Percentiles rank a stretch among this genome's conserved stretches.
These are phyloP conservation scores for Pterocarpus macrocarpus DNA, from an alignment of 306 rosid species.

Conservation along the genomic window DNA sequence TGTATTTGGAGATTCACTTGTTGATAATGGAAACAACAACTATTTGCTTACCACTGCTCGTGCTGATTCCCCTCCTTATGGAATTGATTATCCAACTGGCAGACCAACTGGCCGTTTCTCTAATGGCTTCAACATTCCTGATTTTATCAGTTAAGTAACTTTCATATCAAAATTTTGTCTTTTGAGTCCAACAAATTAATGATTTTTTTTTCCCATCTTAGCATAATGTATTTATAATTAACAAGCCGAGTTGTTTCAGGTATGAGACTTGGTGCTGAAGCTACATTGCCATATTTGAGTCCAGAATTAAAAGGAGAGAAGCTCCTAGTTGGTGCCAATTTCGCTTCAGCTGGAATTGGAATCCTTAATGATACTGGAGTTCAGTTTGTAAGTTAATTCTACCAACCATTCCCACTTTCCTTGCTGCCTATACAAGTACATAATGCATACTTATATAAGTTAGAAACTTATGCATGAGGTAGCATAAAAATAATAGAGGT, in stretches of 20 bases:
- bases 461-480: too few relatives aligned
- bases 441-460: not conserved
- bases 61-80: conserved; percentile 72
- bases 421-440: not conserved
- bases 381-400: conserved; percentile 68
- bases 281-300: conserved; percentile 71
- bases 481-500: too few relatives aligned
- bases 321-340: conserved; percentile 76
- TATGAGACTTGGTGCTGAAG: conserved; percentile 56
- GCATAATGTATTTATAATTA: not conserved
- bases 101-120: conserved; percentile 71
- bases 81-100: conserved; percentile 65
- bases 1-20: conserved; percentile 75
- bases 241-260: conserved; percentile 49
- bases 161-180: not conserved
- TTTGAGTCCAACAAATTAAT: too few relatives aligned
- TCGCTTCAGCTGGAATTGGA: conserved; percentile 83
- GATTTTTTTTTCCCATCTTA: not conserved
- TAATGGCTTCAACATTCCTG: conserved; percentile 72
- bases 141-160: conserved; percentile 59
- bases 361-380: conserved; percentile 79
- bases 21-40: conserved; percentile 80
- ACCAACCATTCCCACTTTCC: not conserved
- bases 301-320: conserved; percentile 58
- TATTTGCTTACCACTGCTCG: conserved; percentile 62